Evolutionary conservation across 1,284 basidiomycete genomes (phyloP).

Genomic region (Veloboletus limbatus): DNA sequence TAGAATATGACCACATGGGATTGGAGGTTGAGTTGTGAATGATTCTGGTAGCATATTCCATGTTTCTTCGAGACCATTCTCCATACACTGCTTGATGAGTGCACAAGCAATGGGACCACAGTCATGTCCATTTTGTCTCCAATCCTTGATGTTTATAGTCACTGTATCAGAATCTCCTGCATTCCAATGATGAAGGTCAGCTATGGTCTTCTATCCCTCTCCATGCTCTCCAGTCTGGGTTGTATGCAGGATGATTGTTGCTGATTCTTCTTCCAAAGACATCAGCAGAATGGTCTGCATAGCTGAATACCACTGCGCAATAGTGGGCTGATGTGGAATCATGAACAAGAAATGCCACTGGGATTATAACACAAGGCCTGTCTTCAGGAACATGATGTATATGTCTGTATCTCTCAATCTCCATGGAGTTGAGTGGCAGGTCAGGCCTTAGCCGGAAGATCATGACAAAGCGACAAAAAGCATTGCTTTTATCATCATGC

Average conservation of each 20-base stretch:
- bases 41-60: background rate
- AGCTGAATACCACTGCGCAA: slow-evolving; percentile 14
- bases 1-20: background rate
- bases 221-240: slow-evolving; percentile 8
- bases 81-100: slow-evolving; percentile 1
- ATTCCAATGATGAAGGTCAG: slow-evolving; percentile 8
- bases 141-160: background rate
- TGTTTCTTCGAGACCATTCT: background rate
- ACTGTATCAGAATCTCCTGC: background rate
- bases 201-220: slow-evolving; percentile 6
- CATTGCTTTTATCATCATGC: background rate
- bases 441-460: background rate
- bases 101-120: slow-evolving; percentile 7
- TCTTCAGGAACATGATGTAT: background rate
- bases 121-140: slow-evolving; percentile 13
- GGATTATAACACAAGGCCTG: background rate
- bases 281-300: background rate
- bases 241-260: background rate
- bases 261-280: slow-evolving; percentile 3
- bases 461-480: background rate
- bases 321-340: background rate
- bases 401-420: background rate
- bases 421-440: background rate
- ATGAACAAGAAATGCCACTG: background rate
- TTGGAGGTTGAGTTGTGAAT: background rate